A percentile compares a stretch with the other conserved stretches of the same genome.
Conservation (phyloP, 1,284 basidiomycete species). For the Austropuccinia psidii region DNA sequence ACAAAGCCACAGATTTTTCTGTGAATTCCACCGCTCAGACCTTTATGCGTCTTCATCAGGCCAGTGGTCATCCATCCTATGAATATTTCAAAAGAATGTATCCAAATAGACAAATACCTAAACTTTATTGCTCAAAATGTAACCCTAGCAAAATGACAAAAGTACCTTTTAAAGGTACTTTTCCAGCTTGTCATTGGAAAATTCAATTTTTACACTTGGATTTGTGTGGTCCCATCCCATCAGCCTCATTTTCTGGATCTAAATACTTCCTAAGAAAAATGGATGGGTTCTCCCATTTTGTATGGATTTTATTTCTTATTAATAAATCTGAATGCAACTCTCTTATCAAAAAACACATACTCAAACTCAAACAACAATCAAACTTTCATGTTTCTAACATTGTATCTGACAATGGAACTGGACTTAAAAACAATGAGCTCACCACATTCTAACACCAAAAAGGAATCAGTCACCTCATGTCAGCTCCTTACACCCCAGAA, state of each 20-base stretch:
- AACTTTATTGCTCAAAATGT: neutral
- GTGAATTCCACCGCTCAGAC: neutral
- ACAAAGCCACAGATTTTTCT: neutral
- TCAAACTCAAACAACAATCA: neutral
- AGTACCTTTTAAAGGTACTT: neutral
- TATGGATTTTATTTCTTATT: neutral
- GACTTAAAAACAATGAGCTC: neutral
- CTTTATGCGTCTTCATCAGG: neutral
- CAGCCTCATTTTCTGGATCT: neutral
- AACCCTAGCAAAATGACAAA: neutral
- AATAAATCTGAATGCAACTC: neutral
- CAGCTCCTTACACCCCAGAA: constrained; percentile 45
- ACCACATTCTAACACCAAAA: neutral
- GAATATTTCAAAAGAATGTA: neutral
- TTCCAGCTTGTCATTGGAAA: neutral
- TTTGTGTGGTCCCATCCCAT: constrained; percentile 1
- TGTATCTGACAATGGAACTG: neutral
- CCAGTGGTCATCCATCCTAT: neutral
- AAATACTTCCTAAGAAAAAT: neutral
- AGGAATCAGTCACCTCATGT: neutral
- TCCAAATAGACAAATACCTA: neutral
- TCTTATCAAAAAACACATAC: neutral
- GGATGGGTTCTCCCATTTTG: constrained; percentile 1
- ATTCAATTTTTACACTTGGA: neutral
- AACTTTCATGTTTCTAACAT: neutral